A percentile compares a stretch with the other conserved stretches of the same genome.
phyloP scores from a whole-genome alignment of 805 yeast species.

The Blastobotrys parvus region DNA sequence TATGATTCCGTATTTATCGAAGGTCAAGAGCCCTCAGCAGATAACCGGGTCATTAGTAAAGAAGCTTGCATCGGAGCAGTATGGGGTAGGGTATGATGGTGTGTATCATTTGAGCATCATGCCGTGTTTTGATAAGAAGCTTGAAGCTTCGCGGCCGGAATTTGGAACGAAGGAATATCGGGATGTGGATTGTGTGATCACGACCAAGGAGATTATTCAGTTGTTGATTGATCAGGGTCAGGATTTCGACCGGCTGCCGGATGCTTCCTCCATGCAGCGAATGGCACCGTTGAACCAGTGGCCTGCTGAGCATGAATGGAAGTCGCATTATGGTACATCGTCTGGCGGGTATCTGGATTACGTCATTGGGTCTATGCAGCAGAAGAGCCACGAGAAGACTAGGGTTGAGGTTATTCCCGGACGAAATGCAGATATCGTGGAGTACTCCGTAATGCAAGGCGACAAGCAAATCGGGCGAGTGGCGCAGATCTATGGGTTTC shows the following conservation, averaged over 20 bases:
- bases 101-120: conserved; percentile 79
- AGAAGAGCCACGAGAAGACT: conserved; percentile 25
- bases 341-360: conserved; percentile 87
- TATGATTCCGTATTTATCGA: conserved; percentile 59
- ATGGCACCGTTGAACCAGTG: conserved; percentile 32
- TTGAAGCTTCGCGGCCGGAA: conserved; percentile 87
- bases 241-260: conserved; percentile 21
- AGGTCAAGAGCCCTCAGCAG: conserved; percentile 86
- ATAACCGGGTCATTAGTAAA: conserved; percentile 78
- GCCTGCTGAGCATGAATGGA: conserved; percentile 64
- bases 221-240: conserved; percentile 46
- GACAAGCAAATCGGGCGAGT: conserved; percentile 38
- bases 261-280: neutral
- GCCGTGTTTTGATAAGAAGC: conserved; percentile 97
- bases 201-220: conserved; percentile 79
- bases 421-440: conserved; percentile 68
- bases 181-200: conserved; percentile 91
- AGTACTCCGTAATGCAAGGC: conserved; percentile 45
- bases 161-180: conserved; percentile 27
- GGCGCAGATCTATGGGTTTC: conserved; percentile 78
- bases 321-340: conserved; percentile 64
- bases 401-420: conserved; percentile 42
- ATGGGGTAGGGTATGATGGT: conserved; percentile 23
- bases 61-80: conserved; percentile 34
- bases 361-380: conserved; percentile 39